phyloP scores from a whole-genome alignment of 2,329 filamentous ascomycete genomes.

The Penicillium fuscoglaucum region DNA sequence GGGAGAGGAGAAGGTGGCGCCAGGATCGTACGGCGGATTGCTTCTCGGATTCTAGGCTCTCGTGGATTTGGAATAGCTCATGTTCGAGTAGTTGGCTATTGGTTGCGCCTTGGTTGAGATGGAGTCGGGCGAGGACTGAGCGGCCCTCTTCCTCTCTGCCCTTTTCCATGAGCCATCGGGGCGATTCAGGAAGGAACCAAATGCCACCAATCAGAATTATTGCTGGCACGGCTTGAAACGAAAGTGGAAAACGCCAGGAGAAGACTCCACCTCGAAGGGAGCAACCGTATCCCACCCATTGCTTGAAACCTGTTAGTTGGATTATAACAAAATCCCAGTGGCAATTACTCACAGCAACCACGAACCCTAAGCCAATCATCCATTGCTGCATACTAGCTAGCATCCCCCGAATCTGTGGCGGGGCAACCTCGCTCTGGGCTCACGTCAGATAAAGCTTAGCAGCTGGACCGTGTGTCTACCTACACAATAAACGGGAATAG shows the following conservation, averaged over 20 bases:
- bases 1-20: conserved; percentile 45
- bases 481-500: conserved; percentile 50
- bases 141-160: conserved; percentile 38
- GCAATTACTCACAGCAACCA: conserved; percentile 40
- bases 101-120: conserved; percentile 31
- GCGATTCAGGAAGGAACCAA: conserved; percentile 38
- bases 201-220: conserved; percentile 39
- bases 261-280: conserved; percentile 36
- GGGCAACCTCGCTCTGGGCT: conserved; percentile 41
- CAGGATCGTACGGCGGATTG: conserved; percentile 40
- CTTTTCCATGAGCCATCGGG: conserved; percentile 42
- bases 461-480: conserved; percentile 4
- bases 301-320: conserved; percentile 28
- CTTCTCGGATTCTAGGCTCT: conserved; percentile 42
- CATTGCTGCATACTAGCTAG: conserved; percentile 48
- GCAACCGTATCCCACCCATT: conserved; percentile 53
- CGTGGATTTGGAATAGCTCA: conserved; percentile 45
- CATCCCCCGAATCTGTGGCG: conserved; percentile 41
- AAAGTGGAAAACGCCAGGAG: conserved; percentile 39
- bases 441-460: conserved; percentile 6
- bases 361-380: conserved; percentile 48
- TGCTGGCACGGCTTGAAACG: conserved; percentile 43
- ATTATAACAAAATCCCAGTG: conserved; percentile 8
- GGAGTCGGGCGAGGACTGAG: conserved; percentile 34
- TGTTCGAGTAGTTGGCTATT: conserved; percentile 40